phyloP scores from a whole-genome alignment of 495 filamentous ascomycete genomes.

The Penicillium atrosanguineum region DNA sequence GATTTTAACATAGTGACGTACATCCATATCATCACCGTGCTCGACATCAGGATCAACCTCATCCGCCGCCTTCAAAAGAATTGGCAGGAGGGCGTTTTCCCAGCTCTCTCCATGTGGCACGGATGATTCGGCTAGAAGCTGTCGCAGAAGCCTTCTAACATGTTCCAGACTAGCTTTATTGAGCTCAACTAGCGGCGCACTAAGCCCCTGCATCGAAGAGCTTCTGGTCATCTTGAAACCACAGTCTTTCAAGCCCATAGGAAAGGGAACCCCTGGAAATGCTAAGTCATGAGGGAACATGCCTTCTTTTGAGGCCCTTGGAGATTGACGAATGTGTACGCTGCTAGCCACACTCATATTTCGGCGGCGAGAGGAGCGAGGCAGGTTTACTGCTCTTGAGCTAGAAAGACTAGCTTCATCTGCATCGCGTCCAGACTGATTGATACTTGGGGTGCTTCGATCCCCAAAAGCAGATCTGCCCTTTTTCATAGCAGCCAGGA shows the following conservation, averaged over 20 bases:
- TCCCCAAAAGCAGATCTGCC: conserved; percentile 70
- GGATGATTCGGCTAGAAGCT: conserved; percentile 74
- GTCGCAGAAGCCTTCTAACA: conserved; percentile 77
- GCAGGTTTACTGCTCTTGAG: conserved; percentile 51
- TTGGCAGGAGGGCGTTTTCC: conserved; percentile 90
- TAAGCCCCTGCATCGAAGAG: conserved; percentile 77
- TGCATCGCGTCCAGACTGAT: conserved; percentile 57
- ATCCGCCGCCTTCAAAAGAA: conserved; percentile 86
- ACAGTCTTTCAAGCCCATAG: conserved; percentile 24
- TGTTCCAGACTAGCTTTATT: conserved; percentile 86
- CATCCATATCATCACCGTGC: conserved; percentile 90
- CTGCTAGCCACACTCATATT: conserved; percentile 78
- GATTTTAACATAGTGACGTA: conserved; percentile 96
- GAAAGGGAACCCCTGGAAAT: conserved; percentile 15
- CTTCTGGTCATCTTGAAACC: conserved; percentile 69
- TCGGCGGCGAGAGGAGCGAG: conserved; percentile 58
- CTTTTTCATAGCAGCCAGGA: conserved; percentile 67
- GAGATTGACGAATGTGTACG: conserved; percentile 65
- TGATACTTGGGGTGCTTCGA: conserved; percentile 61
- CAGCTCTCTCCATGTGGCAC: conserved; percentile 71
- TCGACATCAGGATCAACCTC: conserved; percentile 93
- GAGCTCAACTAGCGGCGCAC: conserved; percentile 72
- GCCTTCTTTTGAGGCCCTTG: conserved; percentile 51
- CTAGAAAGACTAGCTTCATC: conserved; percentile 60
- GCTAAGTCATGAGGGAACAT: conserved; percentile 34